Evolutionary conservation across 2,329 filamentous ascomycete genomes (phyloP).

Genomic region (Calonectria hawksworthii): DNA sequence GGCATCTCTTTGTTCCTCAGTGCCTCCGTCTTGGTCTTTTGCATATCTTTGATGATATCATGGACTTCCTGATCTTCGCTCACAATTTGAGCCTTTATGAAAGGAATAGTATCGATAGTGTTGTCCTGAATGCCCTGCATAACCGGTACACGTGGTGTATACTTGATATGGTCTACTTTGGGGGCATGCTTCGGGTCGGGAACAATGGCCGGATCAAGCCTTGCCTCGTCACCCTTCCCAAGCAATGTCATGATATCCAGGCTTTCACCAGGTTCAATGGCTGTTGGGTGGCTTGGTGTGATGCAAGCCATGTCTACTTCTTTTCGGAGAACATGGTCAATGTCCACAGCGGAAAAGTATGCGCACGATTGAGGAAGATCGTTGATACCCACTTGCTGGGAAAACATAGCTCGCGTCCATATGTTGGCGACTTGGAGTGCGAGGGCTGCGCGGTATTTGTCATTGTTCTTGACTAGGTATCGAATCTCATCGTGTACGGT

Average conservation of each 20-base stretch:
- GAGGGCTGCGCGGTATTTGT: conserved; percentile 92
- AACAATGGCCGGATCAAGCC: conserved; percentile 74
- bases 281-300: conserved; percentile 84
- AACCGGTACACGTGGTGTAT: conserved; percentile 80
- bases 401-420: conserved; percentile 98
- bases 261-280: conserved; percentile 88
- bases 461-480: conserved; percentile 87
- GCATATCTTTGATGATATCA: conserved; percentile 76
- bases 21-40: conserved; percentile 50
- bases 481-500: conserved; percentile 98
- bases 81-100: conserved; percentile 88
- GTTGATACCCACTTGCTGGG: conserved; percentile 95
- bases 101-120: conserved; percentile 65
- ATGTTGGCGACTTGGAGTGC: conserved; percentile 94
- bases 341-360: conserved; percentile 95
- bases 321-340: conserved; percentile 95
- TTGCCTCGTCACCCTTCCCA: conserved; percentile 76
- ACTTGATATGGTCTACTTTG: conserved; percentile 72
- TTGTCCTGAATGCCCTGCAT: conserved; percentile 78
- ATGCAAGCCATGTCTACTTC: conserved; percentile 99
- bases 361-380: conserved; percentile 95
- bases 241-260: conserved; percentile 87
- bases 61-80: conserved; percentile 80
- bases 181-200: conserved; percentile 69
- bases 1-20: conserved; percentile 41